Conservation (phyloP, 257 asterid species). For the Plantago major region DNA sequence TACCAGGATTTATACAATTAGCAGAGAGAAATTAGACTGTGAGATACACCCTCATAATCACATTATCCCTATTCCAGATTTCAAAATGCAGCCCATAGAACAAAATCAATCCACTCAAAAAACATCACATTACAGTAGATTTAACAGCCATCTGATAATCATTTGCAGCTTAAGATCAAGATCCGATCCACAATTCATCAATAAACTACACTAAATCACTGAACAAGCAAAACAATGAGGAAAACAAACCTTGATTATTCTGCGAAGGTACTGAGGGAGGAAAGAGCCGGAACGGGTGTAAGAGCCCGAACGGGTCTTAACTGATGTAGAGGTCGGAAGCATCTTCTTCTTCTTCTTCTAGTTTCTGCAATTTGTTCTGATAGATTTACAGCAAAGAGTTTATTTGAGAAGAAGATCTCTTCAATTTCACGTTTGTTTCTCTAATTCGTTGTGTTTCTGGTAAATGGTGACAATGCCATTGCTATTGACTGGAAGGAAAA, state of each 20-base stretch:
- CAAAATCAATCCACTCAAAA: too few relatives aligned
- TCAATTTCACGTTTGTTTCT: conserved; percentile 6
- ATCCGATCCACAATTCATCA: conserved; percentile 35
- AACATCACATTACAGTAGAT: too few relatives aligned
- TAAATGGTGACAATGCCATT: not conserved
- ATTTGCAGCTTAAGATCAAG: conserved; percentile 15
- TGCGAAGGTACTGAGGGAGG: conserved; percentile 84
- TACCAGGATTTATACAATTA: too few relatives aligned
- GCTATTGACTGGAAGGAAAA: too few relatives aligned
- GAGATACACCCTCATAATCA: too few relatives aligned
- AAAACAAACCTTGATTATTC: conserved; percentile 76
- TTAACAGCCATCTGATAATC: too few relatives aligned
- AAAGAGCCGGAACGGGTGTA: conserved; percentile 59
- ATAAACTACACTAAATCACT: conserved; percentile 7
- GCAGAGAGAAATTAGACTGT: too few relatives aligned
- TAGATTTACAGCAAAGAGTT: conserved; percentile 8
- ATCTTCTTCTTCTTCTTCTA: conserved; percentile 34
- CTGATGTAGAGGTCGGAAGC: conserved; percentile 77
- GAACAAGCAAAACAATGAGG: not conserved
- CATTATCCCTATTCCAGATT: too few relatives aligned
- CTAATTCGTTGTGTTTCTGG: not conserved
- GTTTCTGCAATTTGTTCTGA: conserved; percentile 16
- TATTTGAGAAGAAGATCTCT: not conserved
- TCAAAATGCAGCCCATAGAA: too few relatives aligned
- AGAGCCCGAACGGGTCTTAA: conserved; percentile 63